Conservation (phyloP, 345 rosid genomes). For the Noccaea caerulescens region DNA sequence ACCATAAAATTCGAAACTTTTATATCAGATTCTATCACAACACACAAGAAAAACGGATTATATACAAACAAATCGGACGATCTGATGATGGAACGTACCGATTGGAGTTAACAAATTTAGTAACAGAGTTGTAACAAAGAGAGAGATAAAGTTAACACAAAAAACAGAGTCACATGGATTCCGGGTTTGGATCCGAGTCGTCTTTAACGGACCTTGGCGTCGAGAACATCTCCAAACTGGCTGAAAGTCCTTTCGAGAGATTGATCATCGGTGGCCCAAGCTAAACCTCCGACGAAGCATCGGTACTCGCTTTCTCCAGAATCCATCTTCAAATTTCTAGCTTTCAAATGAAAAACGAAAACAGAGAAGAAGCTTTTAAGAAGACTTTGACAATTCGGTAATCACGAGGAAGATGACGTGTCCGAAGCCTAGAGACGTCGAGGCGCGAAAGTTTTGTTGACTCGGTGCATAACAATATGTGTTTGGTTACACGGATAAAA, state of each 20-base stretch:
- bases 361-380: neutral
- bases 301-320: conserved; percentile 65
- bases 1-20: neutral
- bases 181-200: conserved; percentile 56
- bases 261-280: conserved; percentile 83
- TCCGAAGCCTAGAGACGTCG: conserved; percentile 1
- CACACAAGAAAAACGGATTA: neutral
- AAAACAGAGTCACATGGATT: conserved; percentile 57
- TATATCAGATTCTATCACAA: neutral
- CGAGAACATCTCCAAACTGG: conserved; percentile 66
- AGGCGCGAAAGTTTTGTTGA: neutral
- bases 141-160: conserved; percentile 43
- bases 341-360: neutral
- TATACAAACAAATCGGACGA: conserved; percentile 39
- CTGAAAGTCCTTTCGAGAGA: conserved; percentile 63
- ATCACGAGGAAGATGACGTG: conserved; percentile 13
- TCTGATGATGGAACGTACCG: conserved; percentile 55
- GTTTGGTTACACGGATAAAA: conserved; percentile 11
- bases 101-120: conserved; percentile 50
- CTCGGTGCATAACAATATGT: neutral
- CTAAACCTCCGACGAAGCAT: conserved; percentile 90
- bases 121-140: conserved; percentile 63
- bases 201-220: conserved; percentile 89
- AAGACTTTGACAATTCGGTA: neutral
- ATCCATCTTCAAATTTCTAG: conserved; percentile 48